phyloP scores from a whole-genome alignment of 1,284 basidiomycete species.

The Moesziomyces sp. region DNA sequence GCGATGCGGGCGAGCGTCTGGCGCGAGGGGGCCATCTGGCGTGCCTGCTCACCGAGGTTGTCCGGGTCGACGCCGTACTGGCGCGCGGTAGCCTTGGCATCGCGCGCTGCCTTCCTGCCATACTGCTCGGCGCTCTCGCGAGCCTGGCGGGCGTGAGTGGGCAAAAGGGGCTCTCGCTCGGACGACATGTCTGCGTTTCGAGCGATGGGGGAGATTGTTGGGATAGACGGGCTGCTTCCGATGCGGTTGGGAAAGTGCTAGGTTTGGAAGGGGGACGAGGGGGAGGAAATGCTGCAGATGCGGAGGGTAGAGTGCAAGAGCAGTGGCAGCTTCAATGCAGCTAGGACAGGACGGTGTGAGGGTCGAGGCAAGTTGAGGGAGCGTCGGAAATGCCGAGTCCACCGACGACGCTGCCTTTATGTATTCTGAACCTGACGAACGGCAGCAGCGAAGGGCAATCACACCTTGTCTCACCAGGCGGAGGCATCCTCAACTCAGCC shows the following conservation, averaged over 20 bases:
- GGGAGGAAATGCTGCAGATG: not conserved
- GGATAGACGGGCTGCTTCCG: no score
- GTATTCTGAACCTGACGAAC: no score
- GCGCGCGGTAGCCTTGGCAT: conserved; percentile 40
- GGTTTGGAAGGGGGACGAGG: not conserved
- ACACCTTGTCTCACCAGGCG: no score
- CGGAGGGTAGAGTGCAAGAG: not conserved
- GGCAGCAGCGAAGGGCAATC: no score
- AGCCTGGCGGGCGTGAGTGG: conserved; percentile 35
- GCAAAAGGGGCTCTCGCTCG: conserved; percentile 48
- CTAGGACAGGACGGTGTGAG: no score
- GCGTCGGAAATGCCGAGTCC: no score
- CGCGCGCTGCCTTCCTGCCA: conserved; percentile 28
- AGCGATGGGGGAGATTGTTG: not conserved
- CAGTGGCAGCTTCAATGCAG: not conserved
- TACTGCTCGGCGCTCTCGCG: conserved; percentile 27
- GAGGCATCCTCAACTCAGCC: no score
- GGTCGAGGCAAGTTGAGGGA: no score
- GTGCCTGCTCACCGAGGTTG: conserved; percentile 27
- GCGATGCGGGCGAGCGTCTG: conserved; percentile 42
- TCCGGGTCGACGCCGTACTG: conserved; percentile 47
- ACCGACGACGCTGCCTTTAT: no score
- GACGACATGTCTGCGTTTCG: conserved; percentile 8
- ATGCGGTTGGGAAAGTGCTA: not conserved
- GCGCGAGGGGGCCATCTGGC: conserved; percentile 42